phyloP scores from a whole-genome alignment of 2,329 filamentous ascomycete genomes.

The Neonectria hederae region DNA sequence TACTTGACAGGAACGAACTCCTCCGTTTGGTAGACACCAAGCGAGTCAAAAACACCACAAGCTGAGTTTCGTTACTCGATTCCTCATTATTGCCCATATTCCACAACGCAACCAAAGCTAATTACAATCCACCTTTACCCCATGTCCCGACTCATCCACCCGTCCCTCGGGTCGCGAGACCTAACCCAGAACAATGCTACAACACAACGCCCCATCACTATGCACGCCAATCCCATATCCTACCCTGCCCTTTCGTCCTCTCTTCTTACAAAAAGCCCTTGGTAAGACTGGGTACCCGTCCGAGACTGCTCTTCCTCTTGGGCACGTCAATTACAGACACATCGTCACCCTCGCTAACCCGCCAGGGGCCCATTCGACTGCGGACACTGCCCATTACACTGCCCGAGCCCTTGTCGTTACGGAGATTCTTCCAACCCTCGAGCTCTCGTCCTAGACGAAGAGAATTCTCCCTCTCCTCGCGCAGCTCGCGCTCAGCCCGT shows the following conservation, averaged over 20 bases:
- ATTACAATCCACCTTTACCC: slow-evolving; percentile 23
- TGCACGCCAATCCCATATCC: slow-evolving; percentile 30
- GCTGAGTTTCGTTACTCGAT: slow-evolving; percentile 11
- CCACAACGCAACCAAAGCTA: slow-evolving; percentile 27
- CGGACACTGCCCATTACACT: slow-evolving; percentile 59
- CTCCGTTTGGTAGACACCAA: too few species aligned
- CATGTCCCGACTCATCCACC: slow-evolving; percentile 5
- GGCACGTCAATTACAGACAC: slow-evolving; percentile 61
- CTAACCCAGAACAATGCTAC: slow-evolving; percentile 35
- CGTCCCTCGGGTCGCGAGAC: slow-evolving; percentile 17
- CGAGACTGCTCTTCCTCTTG: slow-evolving; percentile 72
- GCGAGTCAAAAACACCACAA: neutral
- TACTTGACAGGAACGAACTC: too few species aligned
- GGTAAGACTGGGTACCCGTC: slow-evolving; percentile 72
- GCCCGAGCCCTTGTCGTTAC: slow-evolving; percentile 66
- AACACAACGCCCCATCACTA: slow-evolving; percentile 40
- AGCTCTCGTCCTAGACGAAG: slow-evolving; percentile 87
- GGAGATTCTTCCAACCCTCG: slow-evolving; percentile 82
- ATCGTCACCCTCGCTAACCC: slow-evolving; percentile 53
- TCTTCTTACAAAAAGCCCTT: slow-evolving; percentile 75
- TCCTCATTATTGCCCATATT: slow-evolving; percentile 37
- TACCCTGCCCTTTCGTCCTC: slow-evolving; percentile 16
- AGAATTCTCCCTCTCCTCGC: slow-evolving; percentile 86
- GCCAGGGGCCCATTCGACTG: slow-evolving; percentile 48
- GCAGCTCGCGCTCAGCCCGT: slow-evolving; percentile 87